Percentiles rank a stretch among this genome's conserved stretches.
These are phyloP conservation scores for Hirsutella rhossiliensis DNA, from an alignment of 2,329 filamentous ascomycete species.

Conservation along the genomic window DNA sequence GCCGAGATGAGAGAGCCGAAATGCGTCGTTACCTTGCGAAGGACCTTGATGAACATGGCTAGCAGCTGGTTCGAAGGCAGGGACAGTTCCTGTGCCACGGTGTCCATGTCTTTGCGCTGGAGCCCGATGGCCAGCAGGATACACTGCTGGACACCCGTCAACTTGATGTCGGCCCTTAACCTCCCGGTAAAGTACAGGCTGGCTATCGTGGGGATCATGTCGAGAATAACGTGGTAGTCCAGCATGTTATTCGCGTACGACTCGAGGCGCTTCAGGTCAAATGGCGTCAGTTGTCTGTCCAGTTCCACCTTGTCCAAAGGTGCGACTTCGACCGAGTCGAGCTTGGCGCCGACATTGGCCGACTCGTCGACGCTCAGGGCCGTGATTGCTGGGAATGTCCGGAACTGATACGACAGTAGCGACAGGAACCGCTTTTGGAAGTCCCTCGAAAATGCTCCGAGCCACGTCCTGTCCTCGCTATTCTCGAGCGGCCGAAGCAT, in stretches of 20 bases:
- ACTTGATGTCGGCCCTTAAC: conserved; percentile 51
- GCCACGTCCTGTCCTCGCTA: conserved; percentile 65
- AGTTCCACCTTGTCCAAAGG: conserved; percentile 63
- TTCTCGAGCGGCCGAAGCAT: conserved; percentile 76
- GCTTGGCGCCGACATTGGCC: conserved; percentile 57
- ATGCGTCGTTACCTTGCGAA: conserved; percentile 72
- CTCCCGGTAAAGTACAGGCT: conserved; percentile 75
- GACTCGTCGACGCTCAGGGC: conserved; percentile 84
- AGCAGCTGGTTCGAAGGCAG: conserved; percentile 69
- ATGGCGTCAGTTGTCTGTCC: conserved; percentile 70
- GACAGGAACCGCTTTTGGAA: conserved; percentile 91
- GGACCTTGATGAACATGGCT: conserved; percentile 94
- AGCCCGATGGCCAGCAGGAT: conserved; percentile 85
- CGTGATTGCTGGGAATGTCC: conserved; percentile 62
- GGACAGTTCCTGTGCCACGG: conserved; percentile 65
- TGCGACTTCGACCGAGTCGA: conserved; percentile 38
- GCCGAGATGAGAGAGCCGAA: conserved; percentile 66
- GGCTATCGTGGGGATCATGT: conserved; percentile 76
- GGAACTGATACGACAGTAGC: conserved; percentile 86
- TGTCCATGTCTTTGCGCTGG: conserved; percentile 78
- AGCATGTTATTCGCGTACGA: conserved; percentile 95
- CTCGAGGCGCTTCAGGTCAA: conserved; percentile 88
- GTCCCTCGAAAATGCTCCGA: conserved; percentile 81
- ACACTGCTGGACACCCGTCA: conserved; percentile 74
- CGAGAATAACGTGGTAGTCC: conserved; percentile 94